Conservation (phyloP, 768 basidiomycete species). For the Tulasnella calospora region DNA sequence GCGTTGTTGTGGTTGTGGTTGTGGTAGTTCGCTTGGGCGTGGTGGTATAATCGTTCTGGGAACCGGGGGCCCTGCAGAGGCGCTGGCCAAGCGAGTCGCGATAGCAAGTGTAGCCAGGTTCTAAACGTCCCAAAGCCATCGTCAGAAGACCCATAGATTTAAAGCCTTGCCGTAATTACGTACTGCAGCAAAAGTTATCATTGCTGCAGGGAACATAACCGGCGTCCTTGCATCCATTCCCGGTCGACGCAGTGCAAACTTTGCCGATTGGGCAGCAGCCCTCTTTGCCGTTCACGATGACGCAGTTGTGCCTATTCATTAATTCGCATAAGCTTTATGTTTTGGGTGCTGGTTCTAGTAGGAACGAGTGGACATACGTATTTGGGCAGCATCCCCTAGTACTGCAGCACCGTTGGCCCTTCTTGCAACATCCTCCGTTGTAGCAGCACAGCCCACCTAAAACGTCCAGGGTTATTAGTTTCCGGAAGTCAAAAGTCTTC, state of each 20-base stretch:
- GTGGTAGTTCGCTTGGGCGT: background rate
- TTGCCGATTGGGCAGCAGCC: constrained; percentile 19
- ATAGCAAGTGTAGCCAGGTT: background rate
- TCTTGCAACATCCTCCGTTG: constrained; percentile 5
- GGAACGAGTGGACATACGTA: background rate
- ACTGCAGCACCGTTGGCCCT: background rate
- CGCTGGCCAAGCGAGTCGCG: background rate
- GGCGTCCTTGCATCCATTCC: background rate
- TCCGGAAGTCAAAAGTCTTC: background rate
- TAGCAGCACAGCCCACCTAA: constrained; percentile 18
- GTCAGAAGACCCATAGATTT: background rate
- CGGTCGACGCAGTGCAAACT: background rate
- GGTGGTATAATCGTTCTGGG: background rate
- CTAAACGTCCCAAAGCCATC: background rate
- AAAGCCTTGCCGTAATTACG: background rate
- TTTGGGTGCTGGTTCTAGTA: background rate
- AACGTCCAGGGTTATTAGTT: background rate
- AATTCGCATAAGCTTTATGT: background rate
- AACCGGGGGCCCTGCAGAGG: background rate
- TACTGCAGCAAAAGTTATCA: constrained; percentile 12
- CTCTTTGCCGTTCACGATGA: background rate
- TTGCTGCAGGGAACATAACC: constrained; percentile 15
- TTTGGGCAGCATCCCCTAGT: constrained; percentile 5
- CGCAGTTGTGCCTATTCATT: background rate
- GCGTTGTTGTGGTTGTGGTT: background rate